These are phyloP conservation scores for Stylosanthes scabra DNA, from an alignment of 331 rosid species.

Conservation along the genomic window DNA sequence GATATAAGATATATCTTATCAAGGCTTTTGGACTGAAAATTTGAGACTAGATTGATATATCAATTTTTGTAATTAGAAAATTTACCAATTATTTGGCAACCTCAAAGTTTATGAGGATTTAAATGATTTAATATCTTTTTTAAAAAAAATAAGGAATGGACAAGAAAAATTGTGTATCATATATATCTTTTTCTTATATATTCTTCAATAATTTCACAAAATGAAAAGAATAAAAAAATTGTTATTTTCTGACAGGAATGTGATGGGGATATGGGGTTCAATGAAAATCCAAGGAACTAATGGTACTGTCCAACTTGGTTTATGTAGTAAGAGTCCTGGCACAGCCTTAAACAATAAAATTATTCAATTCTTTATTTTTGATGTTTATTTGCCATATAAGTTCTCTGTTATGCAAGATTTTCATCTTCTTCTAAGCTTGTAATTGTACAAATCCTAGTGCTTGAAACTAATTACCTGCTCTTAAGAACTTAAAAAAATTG, in stretches of 20 bases:
- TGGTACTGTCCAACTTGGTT: slow-evolving; percentile 33
- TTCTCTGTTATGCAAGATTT: neutral
- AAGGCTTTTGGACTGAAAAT: neutral
- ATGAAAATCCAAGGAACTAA: slow-evolving; percentile 24
- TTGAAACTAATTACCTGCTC: slow-evolving; percentile 16
- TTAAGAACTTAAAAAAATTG: neutral
- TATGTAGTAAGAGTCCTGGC: slow-evolving; percentile 14
- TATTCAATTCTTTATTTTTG: slow-evolving; percentile 20
- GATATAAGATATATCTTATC: neutral
- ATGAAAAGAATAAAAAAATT: neutral
- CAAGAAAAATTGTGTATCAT: slow-evolving; percentile 9
- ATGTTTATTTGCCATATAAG: neutral
- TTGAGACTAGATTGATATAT: slow-evolving; percentile 11
- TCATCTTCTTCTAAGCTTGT: slow-evolving; percentile 29
- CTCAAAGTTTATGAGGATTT: slow-evolving; percentile 22
- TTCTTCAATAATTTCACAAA: neutral
- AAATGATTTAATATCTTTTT: slow-evolving; percentile 11
- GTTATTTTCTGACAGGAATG: slow-evolving; percentile 35
- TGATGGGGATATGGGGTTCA: slow-evolving; percentile 39
- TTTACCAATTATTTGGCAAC: neutral
- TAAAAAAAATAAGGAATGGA: neutral
- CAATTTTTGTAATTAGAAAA: neutral
- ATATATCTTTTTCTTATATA: neutral
- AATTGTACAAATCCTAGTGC: slow-evolving; percentile 6
- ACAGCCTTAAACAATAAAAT: slow-evolving; percentile 11